A percentile compares a stretch with the other conserved stretches of the same genome.
These are phyloP conservation scores for Epichloe elymi DNA, from an alignment of 2,329 filamentous ascomycete genomes.

Conservation along the genomic window DNA sequence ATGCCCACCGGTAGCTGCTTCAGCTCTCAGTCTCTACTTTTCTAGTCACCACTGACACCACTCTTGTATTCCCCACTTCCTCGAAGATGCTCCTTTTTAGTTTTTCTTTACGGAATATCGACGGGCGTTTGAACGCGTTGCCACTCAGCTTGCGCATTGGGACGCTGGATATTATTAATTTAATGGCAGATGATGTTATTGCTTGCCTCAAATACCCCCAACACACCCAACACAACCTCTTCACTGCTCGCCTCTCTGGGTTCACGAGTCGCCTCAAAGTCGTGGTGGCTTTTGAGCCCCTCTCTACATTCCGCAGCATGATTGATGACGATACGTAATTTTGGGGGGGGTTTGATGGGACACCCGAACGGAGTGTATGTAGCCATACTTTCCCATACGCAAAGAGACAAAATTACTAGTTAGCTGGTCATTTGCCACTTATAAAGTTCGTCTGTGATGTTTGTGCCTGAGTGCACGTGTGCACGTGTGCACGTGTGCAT, in stretches of 20 bases:
- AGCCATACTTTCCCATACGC: constrained; percentile 10
- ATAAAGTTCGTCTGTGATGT: background rate
- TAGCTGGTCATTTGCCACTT: background rate
- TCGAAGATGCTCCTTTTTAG: constrained; percentile 7
- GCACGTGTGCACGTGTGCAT: too few species aligned
- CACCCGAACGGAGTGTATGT: constrained; percentile 13
- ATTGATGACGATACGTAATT: constrained; percentile 10
- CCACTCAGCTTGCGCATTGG: constrained; percentile 1
- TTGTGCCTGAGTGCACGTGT: background rate
- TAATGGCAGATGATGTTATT: constrained; percentile 9
- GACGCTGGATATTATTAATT: constrained; percentile 9
- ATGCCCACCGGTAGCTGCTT: background rate
- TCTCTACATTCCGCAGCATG: constrained; percentile 11
- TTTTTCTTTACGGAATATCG: background rate
- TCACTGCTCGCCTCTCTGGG: constrained; percentile 7
- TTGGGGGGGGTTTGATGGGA: constrained; percentile 7
- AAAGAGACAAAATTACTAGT: constrained; percentile 10
- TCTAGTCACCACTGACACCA: constrained; percentile 12
- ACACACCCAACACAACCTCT: constrained; percentile 9
- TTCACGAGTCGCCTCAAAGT: constrained; percentile 1
- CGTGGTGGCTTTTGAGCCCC: constrained; percentile 3
- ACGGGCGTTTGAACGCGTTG: background rate
- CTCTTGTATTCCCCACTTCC: constrained; percentile 5
- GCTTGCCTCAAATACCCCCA: constrained; percentile 9
- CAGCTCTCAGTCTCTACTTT: constrained; percentile 15